Evolutionary conservation across 2,329 filamentous ascomycete genomes (phyloP), one percentile per base, ranked within the genome.

Genomic region (Aspergillus neotritici): DNA sequence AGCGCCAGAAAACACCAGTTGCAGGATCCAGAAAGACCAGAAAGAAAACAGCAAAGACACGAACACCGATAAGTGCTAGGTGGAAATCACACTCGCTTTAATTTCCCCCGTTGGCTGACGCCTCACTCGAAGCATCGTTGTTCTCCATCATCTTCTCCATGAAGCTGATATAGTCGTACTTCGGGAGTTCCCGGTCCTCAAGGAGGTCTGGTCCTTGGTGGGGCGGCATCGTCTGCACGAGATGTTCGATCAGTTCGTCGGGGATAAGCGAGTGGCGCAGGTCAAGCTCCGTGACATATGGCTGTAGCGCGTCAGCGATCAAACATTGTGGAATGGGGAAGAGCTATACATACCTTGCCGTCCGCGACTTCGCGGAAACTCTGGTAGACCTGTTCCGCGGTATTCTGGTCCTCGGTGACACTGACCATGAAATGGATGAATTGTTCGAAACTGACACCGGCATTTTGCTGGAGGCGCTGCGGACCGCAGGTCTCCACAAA

Each of bases 371-470:
- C 93, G 45, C 84, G 82, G 79, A 98, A 98, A 51, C 86, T 94
- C 70, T 98, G 91, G 73, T 93, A 97, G 4, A 98, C 93, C 67
- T 98, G 93, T 68, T 97, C 93, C 10, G 93, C 93, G 4, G 90
- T 96, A 66, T 98, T 96, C 70, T 98, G 93, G 63, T 98, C 93
- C 69, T 98, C 93, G 10, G 93, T 98, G 38, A 96, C 93, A 56
- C 94, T 88, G 37, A 98, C 93, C 93, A 98, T 98, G 76, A 98
- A 98, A 31, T 87, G 83, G 64, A 98, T 98, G 63, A 98, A 98
- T 68, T 97, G 91, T 71, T 98, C 93, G 62, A 98, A 98, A 4
- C 87, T 93, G 40, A 98, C 93, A 52, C 85, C 80, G 11, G 65
- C 63, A 43, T 66, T 65, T 83, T 85, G 52, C 74, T 79, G 30